Percentiles rank a stretch among this genome's conserved stretches.
Evolutionary conservation across 2,329 filamentous ascomycete species (phyloP).

Genomic region (Mycosphaerella sp.): DNA sequence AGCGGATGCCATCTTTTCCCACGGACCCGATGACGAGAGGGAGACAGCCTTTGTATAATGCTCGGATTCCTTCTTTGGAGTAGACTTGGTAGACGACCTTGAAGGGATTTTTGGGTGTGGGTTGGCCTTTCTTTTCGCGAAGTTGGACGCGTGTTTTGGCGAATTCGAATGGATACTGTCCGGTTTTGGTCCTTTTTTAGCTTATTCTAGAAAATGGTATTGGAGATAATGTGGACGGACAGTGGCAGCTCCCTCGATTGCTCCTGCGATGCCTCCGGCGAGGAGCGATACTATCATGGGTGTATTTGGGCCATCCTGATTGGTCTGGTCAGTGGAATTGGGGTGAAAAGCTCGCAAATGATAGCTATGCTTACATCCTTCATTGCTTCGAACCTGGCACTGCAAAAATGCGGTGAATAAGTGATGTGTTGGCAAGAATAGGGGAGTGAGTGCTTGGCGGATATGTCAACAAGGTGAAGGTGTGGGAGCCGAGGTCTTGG

Average conservation of each 20-base stretch:
- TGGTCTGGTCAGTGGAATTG: background rate
- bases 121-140: constrained; percentile 39
- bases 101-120: constrained; percentile 52
- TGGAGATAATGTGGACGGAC: constrained; percentile 13
- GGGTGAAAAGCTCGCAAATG: background rate
- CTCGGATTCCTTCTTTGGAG: constrained; percentile 49
- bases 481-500: too few species aligned
- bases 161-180: constrained; percentile 58
- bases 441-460: too few species aligned
- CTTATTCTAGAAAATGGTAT: background rate
- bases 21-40: constrained; percentile 55
- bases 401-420: background rate
- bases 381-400: background rate
- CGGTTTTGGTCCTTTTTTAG: background rate
- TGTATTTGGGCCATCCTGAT: constrained; percentile 21
- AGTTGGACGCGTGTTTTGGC: constrained; percentile 60
- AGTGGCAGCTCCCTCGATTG: constrained; percentile 31
- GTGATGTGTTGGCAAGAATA: background rate
- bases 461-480: too few species aligned
- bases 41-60: constrained; percentile 58
- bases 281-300: constrained; percentile 33
- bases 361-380: background rate
- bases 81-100: constrained; percentile 51
- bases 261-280: constrained; percentile 34
- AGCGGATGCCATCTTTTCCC: constrained; percentile 60